phyloP scores from a whole-genome alignment of 768 basidiomycete genomes.

The Hemileccinum rubropunctum region DNA sequence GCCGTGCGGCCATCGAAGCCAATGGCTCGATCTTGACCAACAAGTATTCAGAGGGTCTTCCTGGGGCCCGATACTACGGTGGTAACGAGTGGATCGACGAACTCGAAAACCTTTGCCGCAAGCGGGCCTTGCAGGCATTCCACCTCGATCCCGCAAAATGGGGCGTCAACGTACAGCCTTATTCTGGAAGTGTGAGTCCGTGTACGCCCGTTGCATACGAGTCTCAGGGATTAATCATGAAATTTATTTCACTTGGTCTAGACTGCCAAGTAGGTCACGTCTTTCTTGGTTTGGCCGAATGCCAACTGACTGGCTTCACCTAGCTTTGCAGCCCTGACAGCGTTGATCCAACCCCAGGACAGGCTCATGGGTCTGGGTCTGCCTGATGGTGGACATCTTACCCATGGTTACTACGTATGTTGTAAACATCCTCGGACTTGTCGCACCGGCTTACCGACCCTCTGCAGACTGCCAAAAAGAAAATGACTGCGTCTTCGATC shows the following conservation, averaged over 20 bases:
- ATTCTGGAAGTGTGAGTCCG: constrained; percentile 80
- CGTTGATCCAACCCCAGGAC: constrained; percentile 94
- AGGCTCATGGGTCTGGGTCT: constrained; percentile 98
- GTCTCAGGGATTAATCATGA: constrained; percentile 10
- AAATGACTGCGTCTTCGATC: constrained; percentile 99
- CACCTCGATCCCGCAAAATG: constrained; percentile 89
- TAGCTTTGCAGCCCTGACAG: constrained; percentile 96
- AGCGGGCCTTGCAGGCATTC: constrained; percentile 95
- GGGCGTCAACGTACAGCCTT: constrained; percentile 99
- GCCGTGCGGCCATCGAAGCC: constrained; percentile 93
- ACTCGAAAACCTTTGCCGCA: constrained; percentile 90
- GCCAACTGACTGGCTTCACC: constrained; percentile 8
- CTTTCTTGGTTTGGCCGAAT: not conserved
- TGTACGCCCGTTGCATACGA: not conserved
- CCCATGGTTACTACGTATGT: constrained; percentile 93
- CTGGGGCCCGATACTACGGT: constrained; percentile 94
- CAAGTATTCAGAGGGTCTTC: constrained; percentile 99
- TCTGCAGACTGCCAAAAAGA: constrained; percentile 90
- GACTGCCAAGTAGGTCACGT: constrained; percentile 78
- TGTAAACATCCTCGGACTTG: not conserved
- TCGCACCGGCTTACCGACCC: constrained; percentile 3
- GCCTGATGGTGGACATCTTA: constrained; percentile 95
- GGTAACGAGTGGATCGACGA: constrained; percentile 99
- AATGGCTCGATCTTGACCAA: constrained; percentile 98
- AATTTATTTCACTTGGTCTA: constrained; percentile 26